Conservation (phyloP, 2,329 filamentous ascomycete species). For the Fusarium veterinarium region DNA sequence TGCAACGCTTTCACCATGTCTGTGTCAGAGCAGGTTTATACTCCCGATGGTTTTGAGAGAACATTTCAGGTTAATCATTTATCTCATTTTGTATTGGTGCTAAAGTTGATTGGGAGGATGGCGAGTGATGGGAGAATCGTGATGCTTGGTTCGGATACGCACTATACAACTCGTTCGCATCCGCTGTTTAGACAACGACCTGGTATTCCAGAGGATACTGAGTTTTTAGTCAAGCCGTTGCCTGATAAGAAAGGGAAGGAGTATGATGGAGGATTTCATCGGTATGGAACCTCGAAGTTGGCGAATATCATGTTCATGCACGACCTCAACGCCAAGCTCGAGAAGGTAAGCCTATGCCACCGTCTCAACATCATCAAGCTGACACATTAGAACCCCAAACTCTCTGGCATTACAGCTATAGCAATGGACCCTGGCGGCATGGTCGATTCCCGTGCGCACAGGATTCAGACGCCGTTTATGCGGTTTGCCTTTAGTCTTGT, state of each 20-base stretch:
- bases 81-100: slow-evolving; percentile 37
- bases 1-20: slow-evolving; percentile 39
- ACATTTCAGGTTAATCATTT: slow-evolving; percentile 39
- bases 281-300: slow-evolving; percentile 39
- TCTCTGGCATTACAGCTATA: slow-evolving; percentile 35
- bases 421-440: slow-evolving; percentile 41
- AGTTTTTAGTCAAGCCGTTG: slow-evolving; percentile 3
- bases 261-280: slow-evolving; percentile 39
- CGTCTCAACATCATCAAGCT: rapidly evolving
- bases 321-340: slow-evolving; percentile 32
- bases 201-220: slow-evolving; percentile 14
- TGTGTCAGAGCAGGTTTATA: slow-evolving; percentile 10
- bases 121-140: slow-evolving; percentile 14
- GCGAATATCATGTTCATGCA: slow-evolving; percentile 44
- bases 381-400: slow-evolving; percentile 15
- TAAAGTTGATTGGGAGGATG: slow-evolving; percentile 37
- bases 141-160: slow-evolving; percentile 24
- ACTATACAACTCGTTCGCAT: slow-evolving; percentile 27
- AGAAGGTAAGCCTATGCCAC: background rate
- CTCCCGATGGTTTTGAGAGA: slow-evolving; percentile 26
- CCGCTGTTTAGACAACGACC: slow-evolving; percentile 26
- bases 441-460: slow-evolving; percentile 37
- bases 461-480: slow-evolving; percentile 12
- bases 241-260: slow-evolving; percentile 19
- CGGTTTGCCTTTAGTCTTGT: background rate